Percentiles rank a stretch among this genome's conserved stretches.
These are phyloP conservation scores for Endocarpon pusillum DNA, from an alignment of 495 filamentous ascomycete genomes.

Conservation along the genomic window DNA sequence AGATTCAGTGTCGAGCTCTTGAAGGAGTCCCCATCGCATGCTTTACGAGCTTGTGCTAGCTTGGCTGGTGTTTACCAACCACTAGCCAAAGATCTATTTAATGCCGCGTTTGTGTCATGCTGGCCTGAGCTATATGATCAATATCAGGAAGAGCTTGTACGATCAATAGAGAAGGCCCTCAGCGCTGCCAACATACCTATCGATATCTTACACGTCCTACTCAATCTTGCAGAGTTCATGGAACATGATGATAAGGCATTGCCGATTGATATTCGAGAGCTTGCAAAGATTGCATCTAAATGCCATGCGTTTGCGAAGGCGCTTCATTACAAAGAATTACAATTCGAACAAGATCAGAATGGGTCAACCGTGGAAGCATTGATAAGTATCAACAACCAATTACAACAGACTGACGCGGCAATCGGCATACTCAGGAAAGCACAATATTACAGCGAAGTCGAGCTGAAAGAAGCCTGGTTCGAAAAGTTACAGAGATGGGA, in stretches of 20 bases:
- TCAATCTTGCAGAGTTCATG: conserved; percentile 98
- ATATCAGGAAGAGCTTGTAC: conserved; percentile 86
- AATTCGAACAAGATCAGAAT: conserved; percentile 94
- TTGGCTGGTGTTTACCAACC: conserved; percentile 82
- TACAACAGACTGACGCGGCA: conserved; percentile 93
- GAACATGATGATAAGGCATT: conserved; percentile 97
- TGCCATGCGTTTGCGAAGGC: conserved; percentile 98
- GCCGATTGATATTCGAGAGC: conserved; percentile 84
- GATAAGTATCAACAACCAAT: conserved; percentile 95
- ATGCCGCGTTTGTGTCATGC: conserved; percentile 94
- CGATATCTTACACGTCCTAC: conserved; percentile 80
- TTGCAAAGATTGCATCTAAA: conserved; percentile 82
- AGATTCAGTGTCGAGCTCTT: conserved; percentile 89
- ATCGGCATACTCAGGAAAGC: conserved; percentile 93
- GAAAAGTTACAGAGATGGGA: conserved; percentile 98
- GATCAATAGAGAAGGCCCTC: conserved; percentile 87
- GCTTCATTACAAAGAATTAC: conserved; percentile 94
- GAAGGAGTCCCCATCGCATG: conserved; percentile 90
- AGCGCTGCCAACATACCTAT: conserved; percentile 85
- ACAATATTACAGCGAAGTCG: conserved; percentile 84
- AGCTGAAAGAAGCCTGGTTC: conserved; percentile 94
- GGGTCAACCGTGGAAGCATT: conserved; percentile 89
- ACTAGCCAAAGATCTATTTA: conserved; percentile 85
- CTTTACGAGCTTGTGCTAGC: conserved; percentile 79
- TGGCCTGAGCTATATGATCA: conserved; percentile 96